These are phyloP conservation scores for Pseudocercospora fuligena DNA, from an alignment of 2,329 filamentous ascomycete species.

Conservation along the genomic window DNA sequence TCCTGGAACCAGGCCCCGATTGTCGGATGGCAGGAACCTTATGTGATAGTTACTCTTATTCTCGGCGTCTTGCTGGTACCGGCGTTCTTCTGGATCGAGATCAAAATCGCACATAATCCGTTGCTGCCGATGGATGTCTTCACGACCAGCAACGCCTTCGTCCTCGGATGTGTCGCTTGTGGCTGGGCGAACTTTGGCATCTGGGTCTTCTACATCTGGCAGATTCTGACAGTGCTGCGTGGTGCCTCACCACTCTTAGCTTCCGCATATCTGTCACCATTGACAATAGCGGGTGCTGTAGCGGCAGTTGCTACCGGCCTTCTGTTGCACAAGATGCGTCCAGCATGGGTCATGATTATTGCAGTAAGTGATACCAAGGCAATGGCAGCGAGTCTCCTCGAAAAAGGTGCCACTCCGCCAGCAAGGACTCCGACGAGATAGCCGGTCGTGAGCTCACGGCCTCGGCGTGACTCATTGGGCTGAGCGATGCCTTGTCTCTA, in stretches of 20 bases:
- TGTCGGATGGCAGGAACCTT: slow-evolving; percentile 36
- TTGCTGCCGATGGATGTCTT: slow-evolving; percentile 37
- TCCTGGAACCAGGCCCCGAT: slow-evolving; percentile 40
- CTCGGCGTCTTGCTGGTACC: slow-evolving; percentile 35
- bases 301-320: slow-evolving; percentile 50
- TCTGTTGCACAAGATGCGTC: slow-evolving; percentile 32
- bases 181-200: slow-evolving; percentile 38
- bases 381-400: background rate
- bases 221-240: slow-evolving; percentile 54
- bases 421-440: too few species aligned
- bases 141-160: slow-evolving; percentile 34
- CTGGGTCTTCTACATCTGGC: slow-evolving; percentile 44
- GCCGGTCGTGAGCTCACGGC: too few species aligned
- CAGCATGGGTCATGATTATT: slow-evolving; percentile 45
- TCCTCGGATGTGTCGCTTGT: slow-evolving; percentile 37
- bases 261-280: slow-evolving; percentile 53
- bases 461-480: too few species aligned
- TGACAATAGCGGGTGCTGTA: slow-evolving; percentile 50
- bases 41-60: slow-evolving; percentile 35
- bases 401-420: too few species aligned
- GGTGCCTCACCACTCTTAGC: slow-evolving; percentile 51
- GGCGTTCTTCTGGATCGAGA: slow-evolving; percentile 36
- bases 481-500: too few species aligned
- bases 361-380: slow-evolving; percentile 20
- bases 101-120: slow-evolving; percentile 27